These are phyloP conservation scores for Suillus cothurnatus DNA, from an alignment of 768 basidiomycete genomes.

Conservation along the genomic window DNA sequence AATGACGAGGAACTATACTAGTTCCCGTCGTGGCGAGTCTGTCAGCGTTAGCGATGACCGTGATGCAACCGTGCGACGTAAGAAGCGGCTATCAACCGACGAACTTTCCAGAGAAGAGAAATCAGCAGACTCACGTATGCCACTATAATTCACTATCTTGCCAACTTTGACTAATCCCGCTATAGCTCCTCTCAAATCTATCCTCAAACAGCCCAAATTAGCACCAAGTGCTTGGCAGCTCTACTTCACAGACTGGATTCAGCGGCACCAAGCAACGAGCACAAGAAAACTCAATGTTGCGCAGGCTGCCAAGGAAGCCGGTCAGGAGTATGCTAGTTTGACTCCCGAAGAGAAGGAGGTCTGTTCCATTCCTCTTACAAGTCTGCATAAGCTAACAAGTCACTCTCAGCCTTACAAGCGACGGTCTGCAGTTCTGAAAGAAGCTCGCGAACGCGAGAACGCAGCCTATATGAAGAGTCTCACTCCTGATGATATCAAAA, in stretches of 20 bases:
- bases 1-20: slow-evolving; percentile 62
- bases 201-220: slow-evolving; percentile 84
- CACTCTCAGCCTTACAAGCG: slow-evolving; percentile 75
- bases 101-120: slow-evolving; percentile 41
- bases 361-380: slow-evolving; percentile 32
- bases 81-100: slow-evolving; percentile 46
- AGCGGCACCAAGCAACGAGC: slow-evolving; percentile 77
- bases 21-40: slow-evolving; percentile 62
- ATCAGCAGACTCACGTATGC: slow-evolving; percentile 51
- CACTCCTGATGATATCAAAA: slow-evolving; percentile 92
- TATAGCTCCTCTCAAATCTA: slow-evolving; percentile 71
- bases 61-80: slow-evolving; percentile 74
- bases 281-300: slow-evolving; percentile 91
- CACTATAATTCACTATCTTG: slow-evolving; percentile 26
- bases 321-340: slow-evolving; percentile 83
- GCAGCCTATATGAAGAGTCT: slow-evolving; percentile 84
- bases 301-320: slow-evolving; percentile 93
- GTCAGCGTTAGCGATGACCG: slow-evolving; percentile 61
- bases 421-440: slow-evolving; percentile 84
- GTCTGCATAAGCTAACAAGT: slow-evolving; percentile 14
- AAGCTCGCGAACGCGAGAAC: slow-evolving; percentile 79
- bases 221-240: slow-evolving; percentile 96
- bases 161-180: slow-evolving; percentile 30
- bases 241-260: slow-evolving; percentile 95
- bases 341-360: slow-evolving; percentile 85